Evolutionary conservation across 805 yeast genomes (phyloP), one percentile per base, ranked within the genome.

Genomic region (Sugiyamaella floridensis): DNA sequence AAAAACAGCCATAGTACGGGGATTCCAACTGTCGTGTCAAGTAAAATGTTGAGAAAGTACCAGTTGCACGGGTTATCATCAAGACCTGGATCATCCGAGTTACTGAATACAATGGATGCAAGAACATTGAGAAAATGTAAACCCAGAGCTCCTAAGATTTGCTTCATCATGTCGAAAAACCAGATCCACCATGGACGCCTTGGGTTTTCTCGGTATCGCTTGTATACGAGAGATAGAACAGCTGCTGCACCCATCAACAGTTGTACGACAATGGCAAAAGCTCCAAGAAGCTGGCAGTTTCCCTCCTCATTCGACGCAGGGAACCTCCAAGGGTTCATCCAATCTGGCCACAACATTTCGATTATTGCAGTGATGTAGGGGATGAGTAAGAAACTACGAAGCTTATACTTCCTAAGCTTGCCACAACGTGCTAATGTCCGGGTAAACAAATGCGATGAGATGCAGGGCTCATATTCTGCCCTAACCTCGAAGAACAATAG

Each of bases 11-110:
- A 86, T 22, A 86, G 70, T 1, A 92, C 78, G 6, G 95, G 95
- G 2, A 92, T 92, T 0, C 99, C 99, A 6, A 90, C 76, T 0
- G 99, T 92, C 43, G 98, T 90, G 67, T 92, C 99, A 64, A 92
- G 79, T 28, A 92, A 75, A 40, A 92, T 78, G 62, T 87, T 92
- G 51, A 93, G 72, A 64, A 92, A 92, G 71, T 93, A 92, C 93
- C 97, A 93, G 60, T 88, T 92, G 68, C 98, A 93, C 7, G 96
- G 95, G 56, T 83, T 83, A 47, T 77, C 79, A 40, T 69, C 66
- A 22, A 67, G 57, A 51, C 66, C 72, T 10, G 75, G 74, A 14
- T 60, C 61, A 34, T 58, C 60, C 16, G 58, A 47, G 20, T 60
- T 63, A 44, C 69, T 64, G 43, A 71, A 63, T 29, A 88, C 53